Evolutionary conservation across 164 flowering plant species (phyloP).

Genomic region (Stephania japonica): DNA sequence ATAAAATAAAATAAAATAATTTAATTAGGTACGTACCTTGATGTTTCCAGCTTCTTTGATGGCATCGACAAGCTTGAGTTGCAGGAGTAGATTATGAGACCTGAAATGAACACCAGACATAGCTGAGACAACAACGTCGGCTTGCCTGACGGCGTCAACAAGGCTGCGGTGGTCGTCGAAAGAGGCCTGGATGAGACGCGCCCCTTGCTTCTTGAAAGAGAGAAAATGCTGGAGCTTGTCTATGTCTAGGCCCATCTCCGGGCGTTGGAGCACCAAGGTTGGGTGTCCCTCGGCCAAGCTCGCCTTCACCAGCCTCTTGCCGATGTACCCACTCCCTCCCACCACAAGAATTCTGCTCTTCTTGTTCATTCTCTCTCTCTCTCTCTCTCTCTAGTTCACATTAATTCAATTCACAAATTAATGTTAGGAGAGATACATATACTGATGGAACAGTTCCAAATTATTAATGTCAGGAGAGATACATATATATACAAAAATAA

Average conservation of each 20-base stretch:
- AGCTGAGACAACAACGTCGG: conserved; percentile 56
- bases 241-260: conserved; percentile 47
- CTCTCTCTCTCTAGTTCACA: no score
- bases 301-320: conserved; percentile 52
- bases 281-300: conserved; percentile 37
- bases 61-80: conserved; percentile 60
- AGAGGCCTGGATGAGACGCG: conserved; percentile 26
- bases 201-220: conserved; percentile 30
- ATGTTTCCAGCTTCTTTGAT: conserved; percentile 67
- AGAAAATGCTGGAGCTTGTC: conserved; percentile 44
- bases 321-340: conserved; percentile 62
- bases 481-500: no score
- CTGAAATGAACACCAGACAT: conserved; percentile 53
- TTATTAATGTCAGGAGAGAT: no score
- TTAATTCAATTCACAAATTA: no score
- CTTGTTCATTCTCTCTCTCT: no score
- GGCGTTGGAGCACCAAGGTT: conserved; percentile 41
- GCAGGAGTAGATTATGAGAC: conserved; percentile 43
- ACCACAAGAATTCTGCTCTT: conserved; percentile 39
- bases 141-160: conserved; percentile 51
- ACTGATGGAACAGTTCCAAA: no score
- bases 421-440: no score
- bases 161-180: conserved; percentile 46
- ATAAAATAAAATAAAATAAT: no score
- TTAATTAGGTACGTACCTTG: conserved; percentile 34